Base-by-base conservation (phyloP, 179 eudicot genomes). In the Dionaea muscipula region DNA sequence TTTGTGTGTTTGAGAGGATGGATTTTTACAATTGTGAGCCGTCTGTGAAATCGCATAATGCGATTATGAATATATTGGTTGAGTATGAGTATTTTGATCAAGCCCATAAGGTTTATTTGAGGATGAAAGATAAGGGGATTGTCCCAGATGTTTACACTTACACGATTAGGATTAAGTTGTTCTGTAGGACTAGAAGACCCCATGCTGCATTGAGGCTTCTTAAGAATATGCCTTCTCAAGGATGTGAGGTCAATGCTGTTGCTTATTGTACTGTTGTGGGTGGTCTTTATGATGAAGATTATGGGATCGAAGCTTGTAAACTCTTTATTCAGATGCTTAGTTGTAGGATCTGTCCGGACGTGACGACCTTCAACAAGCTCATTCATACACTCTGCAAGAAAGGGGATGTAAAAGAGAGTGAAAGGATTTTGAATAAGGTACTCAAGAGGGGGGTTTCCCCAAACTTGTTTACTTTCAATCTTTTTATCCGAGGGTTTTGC, bases 1-100 rank as follows among this genome's bases (percentile, higher is more conserved):
- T 86, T 19, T 60, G 83, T 56, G 72, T 86, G 66, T 90, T 90
- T 72, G 97, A 90, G 69, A 86, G 86, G 76, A 90, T 90, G 97
- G 97, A 90, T 57, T 90, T 90, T 51, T 86, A 78, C 53, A 60
- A 77, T 24, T 86, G 95, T 26, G 81, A 83, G 51, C 90, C 79
- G 1, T 72, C 90, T 0, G 82, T 83, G 12, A 67, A 54, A 39
- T 78, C 94, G 0, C 80, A 83, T 57, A 90, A 86, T 57, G 71
- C 80, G 0, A 78, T 90, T 24, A 90, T 90, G 94, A 90, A 90
- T 70, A 66, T 81, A 17, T 67, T 86, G 76, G 75, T 90, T 43
- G 94, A 86, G 38, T 66, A 72, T 60, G 73, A 72, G 56, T 73
- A 69, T 57, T 83, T 78, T 59, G 71, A 77, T 62, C 97, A 86